Evolutionary conservation across 371 early-diverging fungal species (phyloP).

Genomic region (Lichtheimia ramosa): DNA sequence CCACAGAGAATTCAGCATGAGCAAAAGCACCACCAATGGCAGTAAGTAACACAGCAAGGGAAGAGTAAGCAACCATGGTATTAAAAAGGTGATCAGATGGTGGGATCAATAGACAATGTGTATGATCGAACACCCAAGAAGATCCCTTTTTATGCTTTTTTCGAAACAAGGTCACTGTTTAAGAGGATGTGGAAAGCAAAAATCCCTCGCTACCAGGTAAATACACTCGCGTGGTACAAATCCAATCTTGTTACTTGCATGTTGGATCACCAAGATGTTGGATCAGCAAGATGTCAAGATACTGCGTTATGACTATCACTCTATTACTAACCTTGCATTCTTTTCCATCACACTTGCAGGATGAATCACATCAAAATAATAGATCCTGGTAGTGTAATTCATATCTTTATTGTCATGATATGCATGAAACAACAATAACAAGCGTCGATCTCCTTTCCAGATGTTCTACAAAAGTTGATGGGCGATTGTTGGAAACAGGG

Average conservation of each 20-base stretch:
- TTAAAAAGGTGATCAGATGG: not conserved
- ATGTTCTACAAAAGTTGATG: not conserved
- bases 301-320: too few species aligned
- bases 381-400: not conserved
- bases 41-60: not conserved
- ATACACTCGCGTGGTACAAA: not conserved
- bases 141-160: not conserved
- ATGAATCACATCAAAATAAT: not conserved
- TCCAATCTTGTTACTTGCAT: not conserved
- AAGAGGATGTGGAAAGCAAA: constrained; percentile 14
- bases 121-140: not conserved
- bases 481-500: not conserved
- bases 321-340: not conserved
- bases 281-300: too few species aligned
- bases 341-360: not conserved
- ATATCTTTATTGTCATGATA: not conserved
- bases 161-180: not conserved
- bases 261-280: not conserved
- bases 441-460: not conserved
- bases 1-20: constrained; percentile 11
- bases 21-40: constrained; percentile 10
- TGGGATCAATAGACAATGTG: not conserved
- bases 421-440: not conserved
- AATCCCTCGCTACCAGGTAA: constrained; percentile 12
- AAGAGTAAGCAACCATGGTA: constrained; percentile 5